Conservation (phyloP, 2,329 filamentous ascomycete genomes). For the Chaetothyriales sp. region DNA sequence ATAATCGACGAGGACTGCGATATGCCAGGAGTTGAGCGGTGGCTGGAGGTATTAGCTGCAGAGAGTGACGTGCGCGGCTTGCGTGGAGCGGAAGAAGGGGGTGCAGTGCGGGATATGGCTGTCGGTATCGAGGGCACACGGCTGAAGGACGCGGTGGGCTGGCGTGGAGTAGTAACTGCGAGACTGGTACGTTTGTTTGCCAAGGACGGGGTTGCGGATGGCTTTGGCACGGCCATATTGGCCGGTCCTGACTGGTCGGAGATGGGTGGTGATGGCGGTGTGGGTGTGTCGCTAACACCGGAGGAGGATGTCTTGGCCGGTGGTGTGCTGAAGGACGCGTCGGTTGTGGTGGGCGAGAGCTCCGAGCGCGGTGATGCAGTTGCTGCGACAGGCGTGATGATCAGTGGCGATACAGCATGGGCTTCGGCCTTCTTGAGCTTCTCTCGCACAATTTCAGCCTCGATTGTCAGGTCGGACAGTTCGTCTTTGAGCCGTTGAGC, state of each 20-base stretch:
- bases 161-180: conserved; percentile 37
- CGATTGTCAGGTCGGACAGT: conserved; percentile 81
- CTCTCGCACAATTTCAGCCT: conserved; percentile 84
- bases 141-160: conserved; percentile 33
- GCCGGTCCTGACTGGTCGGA: conserved; percentile 61
- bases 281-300: conserved; percentile 51
- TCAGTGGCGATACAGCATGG: conserved; percentile 37
- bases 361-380: conserved; percentile 40
- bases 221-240: conserved; percentile 23
- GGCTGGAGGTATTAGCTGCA: conserved; percentile 9
- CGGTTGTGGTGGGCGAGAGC: conserved; percentile 61
- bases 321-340: conserved; percentile 71
- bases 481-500: conserved; percentile 81
- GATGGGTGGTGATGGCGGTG: conserved; percentile 84
- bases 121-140: conserved; percentile 45
- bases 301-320: conserved; percentile 53
- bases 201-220: conserved; percentile 36
- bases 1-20: conserved; percentile 60
- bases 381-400: conserved; percentile 29
- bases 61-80: not conserved
- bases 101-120: conserved; percentile 31
- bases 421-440: conserved; percentile 63
- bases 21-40: conserved; percentile 23
- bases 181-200: not conserved
- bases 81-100: conserved; percentile 26